Evolutionary conservation across 2,329 filamentous ascomycete species (phyloP).

Genomic region (Colletotrichum liaoningense): DNA sequence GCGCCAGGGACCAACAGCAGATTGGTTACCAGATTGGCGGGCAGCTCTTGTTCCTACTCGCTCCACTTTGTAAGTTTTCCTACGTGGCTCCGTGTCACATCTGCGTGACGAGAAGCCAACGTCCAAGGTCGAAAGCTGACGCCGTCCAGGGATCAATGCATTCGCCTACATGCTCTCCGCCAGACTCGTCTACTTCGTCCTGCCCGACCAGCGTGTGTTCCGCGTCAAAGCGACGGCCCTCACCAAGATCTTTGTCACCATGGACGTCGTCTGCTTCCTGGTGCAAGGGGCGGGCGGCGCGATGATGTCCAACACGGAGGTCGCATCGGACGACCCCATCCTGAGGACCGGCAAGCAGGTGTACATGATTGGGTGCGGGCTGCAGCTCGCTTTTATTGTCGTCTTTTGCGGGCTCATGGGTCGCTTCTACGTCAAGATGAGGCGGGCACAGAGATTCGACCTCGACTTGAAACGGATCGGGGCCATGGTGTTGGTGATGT

Average conservation of each 20-base stretch:
- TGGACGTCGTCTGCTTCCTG: conserved; percentile 60
- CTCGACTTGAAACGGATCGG: conserved; percentile 44
- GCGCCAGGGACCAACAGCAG: conserved; percentile 51
- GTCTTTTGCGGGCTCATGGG: conserved; percentile 49
- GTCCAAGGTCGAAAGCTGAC: background rate
- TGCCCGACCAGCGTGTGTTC: conserved; percentile 50
- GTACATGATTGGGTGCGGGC: conserved; percentile 51
- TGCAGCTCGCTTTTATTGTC: conserved; percentile 51
- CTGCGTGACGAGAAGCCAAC: background rate
- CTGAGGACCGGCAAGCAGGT: conserved; percentile 50
- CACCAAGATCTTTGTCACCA: conserved; percentile 58
- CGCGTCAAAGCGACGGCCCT: conserved; percentile 50
- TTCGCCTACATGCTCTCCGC: conserved; percentile 58
- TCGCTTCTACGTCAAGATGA: conserved; percentile 47
- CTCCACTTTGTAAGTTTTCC: conserved; percentile 50
- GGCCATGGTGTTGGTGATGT: conserved; percentile 47
- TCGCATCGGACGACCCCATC: conserved; percentile 37
- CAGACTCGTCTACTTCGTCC: conserved; percentile 50
- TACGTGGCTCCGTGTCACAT: background rate
- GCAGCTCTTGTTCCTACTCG: conserved; percentile 52
- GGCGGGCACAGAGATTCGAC: conserved; percentile 37
- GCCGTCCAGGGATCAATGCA: conserved; percentile 51
- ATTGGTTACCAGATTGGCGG: conserved; percentile 44
- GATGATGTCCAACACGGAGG: conserved; percentile 46
- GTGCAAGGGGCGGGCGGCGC: conserved; percentile 54